Evolutionary conservation across 768 basidiomycete genomes (phyloP).

Genomic region (Hysterangium stoloniferum): DNA sequence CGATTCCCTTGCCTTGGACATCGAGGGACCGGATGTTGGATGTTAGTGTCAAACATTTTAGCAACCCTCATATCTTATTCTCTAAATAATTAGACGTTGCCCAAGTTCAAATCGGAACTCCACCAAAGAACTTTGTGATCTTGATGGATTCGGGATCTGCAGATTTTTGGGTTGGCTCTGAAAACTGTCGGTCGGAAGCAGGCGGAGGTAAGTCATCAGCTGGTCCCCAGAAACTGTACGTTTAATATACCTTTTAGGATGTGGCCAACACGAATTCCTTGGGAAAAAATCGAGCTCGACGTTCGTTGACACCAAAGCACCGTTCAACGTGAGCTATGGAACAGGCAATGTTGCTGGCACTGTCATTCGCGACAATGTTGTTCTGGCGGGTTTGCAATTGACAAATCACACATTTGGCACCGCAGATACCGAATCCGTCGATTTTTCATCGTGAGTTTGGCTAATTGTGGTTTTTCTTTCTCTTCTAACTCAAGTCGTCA

Average conservation of each 20-base stretch:
- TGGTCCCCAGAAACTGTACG: no score
- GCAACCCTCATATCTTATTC: neutral
- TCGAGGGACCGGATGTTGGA: constrained; percentile 54
- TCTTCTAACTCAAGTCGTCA: neutral
- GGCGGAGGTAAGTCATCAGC: constrained; percentile 21
- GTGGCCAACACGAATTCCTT: constrained; percentile 59
- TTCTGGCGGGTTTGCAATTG: constrained; percentile 54
- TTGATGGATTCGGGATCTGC: constrained; percentile 68
- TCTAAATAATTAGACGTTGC: constrained; percentile 26
- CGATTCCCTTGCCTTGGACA: constrained; percentile 60
- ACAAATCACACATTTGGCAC: constrained; percentile 61
- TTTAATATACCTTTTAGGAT: constrained; percentile 13
- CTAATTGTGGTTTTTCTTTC: neutral
- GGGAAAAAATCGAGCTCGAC: constrained; percentile 53
- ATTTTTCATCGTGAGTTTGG: constrained; percentile 43
- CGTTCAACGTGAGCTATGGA: constrained; percentile 61
- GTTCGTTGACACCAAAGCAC: constrained; percentile 43
- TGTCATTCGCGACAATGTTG: constrained; percentile 55
- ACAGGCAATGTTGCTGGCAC: constrained; percentile 60
- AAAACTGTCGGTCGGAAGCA: constrained; percentile 33
- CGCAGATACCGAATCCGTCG: constrained; percentile 46
- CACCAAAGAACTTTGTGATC: constrained; percentile 45
- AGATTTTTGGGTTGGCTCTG: constrained; percentile 58
- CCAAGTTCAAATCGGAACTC: constrained; percentile 57
- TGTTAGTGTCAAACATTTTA: constrained; percentile 25